phyloP scores from a whole-genome alignment of 805 yeast species.

The Wickerhamiella hasegawae region DNA sequence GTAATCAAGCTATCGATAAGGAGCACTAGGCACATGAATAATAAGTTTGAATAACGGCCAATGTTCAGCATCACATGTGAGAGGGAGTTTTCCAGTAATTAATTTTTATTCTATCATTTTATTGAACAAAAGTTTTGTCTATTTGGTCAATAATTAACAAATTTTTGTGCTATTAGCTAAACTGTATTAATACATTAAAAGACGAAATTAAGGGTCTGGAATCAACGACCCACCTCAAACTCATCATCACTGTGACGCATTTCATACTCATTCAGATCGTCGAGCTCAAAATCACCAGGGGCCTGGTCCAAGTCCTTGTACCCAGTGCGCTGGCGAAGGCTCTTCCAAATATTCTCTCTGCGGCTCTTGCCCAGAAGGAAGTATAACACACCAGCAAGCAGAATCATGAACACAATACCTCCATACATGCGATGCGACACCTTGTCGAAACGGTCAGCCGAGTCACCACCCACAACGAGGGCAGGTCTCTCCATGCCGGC shows the following conservation, averaged over 20 bases:
- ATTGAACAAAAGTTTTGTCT: no score
- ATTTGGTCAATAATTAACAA: no score
- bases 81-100: no score
- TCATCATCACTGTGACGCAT: no score
- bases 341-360: slow-evolving; percentile 11
- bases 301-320: not conserved
- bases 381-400: slow-evolving; percentile 20
- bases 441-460: slow-evolving; percentile 7
- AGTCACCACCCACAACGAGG: slow-evolving; percentile 7
- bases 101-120: no score
- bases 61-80: no score
- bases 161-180: no score
- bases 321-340: slow-evolving; percentile 7
- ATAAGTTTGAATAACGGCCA: no score
- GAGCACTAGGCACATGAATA: no score
- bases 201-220: not conserved
- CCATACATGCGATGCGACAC: slow-evolving; percentile 24
- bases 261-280: no score
- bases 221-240: slow-evolving; percentile 5
- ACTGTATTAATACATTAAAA: no score
- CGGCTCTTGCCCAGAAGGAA: slow-evolving; percentile 23
- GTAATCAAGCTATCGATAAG: no score
- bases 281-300: slow-evolving; percentile 15
- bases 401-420: slow-evolving; percentile 21
- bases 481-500: slow-evolving; percentile 6